A percentile compares a stretch with the other conserved stretches of the same genome.
Evolutionary conservation across 1,284 basidiomycete species (phyloP).

Genomic region (Schizophyllum commune): DNA sequence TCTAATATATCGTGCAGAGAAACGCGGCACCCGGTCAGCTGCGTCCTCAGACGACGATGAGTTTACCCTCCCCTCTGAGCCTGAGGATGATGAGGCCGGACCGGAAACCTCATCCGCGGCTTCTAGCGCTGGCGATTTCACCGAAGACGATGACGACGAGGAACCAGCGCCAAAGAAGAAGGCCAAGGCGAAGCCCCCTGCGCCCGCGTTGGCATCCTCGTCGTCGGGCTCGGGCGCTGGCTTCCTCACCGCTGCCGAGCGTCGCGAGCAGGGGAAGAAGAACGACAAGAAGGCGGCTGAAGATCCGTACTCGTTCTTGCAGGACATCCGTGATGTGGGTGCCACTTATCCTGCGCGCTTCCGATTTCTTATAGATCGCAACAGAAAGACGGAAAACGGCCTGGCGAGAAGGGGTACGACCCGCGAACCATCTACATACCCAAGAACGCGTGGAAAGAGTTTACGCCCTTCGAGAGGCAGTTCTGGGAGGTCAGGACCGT

Average conservation of each 20-base stretch:
- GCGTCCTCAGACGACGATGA: slow-evolving; percentile 47
- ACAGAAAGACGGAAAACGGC: slow-evolving; percentile 76
- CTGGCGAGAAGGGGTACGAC: slow-evolving; percentile 87
- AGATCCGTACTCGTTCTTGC: slow-evolving; percentile 78
- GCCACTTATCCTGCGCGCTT: slow-evolving; percentile 30
- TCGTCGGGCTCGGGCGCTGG: slow-evolving; percentile 4
- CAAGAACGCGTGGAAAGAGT: slow-evolving; percentile 67
- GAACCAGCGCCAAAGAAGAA: slow-evolving; percentile 30
- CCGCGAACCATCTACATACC: slow-evolving; percentile 87
- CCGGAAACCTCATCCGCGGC: slow-evolving; percentile 32
- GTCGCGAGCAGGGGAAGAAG: slow-evolving; percentile 69
- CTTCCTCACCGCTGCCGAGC: slow-evolving; percentile 86
- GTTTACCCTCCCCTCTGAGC: slow-evolving; percentile 56
- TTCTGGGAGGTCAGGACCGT: slow-evolving; percentile 73
- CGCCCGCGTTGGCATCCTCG: slow-evolving; percentile 10
- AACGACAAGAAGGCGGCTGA: slow-evolving; percentile 78
- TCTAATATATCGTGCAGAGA: slow-evolving; percentile 1
- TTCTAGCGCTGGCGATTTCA: slow-evolving; percentile 31
- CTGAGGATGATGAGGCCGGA: slow-evolving; percentile 34
- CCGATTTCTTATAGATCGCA: neutral
- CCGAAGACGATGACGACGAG: slow-evolving; percentile 30
- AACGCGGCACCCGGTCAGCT: slow-evolving; percentile 11
- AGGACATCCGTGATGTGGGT: slow-evolving; percentile 72
- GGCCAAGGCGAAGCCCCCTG: slow-evolving; percentile 19
- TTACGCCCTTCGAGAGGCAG: slow-evolving; percentile 96